Percentiles rank a stretch among this genome's conserved stretches.
phyloP scores from a whole-genome alignment of 768 basidiomycete genomes.

The Lentinula edodes region DNA sequence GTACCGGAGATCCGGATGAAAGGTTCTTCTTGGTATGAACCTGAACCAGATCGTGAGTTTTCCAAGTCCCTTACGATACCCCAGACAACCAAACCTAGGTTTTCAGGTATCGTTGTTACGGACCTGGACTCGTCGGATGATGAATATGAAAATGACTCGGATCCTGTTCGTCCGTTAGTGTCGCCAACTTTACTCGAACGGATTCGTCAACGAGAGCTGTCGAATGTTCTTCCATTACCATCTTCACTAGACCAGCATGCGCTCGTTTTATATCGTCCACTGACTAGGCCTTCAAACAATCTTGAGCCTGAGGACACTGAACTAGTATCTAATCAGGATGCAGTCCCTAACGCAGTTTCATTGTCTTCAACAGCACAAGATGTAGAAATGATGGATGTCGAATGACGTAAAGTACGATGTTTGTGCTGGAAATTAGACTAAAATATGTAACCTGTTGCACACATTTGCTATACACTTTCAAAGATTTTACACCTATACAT shows the following conservation, averaged over 20 bases:
- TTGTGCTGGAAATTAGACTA: background rate
- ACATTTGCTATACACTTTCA: background rate
- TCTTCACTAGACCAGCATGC: conserved; percentile 32
- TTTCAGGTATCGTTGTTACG: conserved; percentile 60
- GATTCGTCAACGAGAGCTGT: conserved; percentile 28
- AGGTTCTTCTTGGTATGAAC: conserved; percentile 58
- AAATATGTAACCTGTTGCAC: too few relatives aligned
- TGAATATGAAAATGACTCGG: conserved; percentile 26
- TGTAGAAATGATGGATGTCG: conserved; percentile 4
- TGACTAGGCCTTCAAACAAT: conserved; percentile 17
- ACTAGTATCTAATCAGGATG: conserved; percentile 9
- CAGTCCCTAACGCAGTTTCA: background rate
- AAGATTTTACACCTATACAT: background rate
- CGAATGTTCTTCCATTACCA: conserved; percentile 11
- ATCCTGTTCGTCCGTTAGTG: conserved; percentile 26
- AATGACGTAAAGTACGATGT: background rate
- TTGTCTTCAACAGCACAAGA: background rate
- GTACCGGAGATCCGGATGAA: conserved; percentile 61
- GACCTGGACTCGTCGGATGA: conserved; percentile 48
- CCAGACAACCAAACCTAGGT: conserved; percentile 1
- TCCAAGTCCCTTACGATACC: background rate
- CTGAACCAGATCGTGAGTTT: conserved; percentile 60
- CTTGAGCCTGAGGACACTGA: background rate
- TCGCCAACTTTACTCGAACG: conserved; percentile 41
- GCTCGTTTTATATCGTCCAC: conserved; percentile 50